Base-by-base conservation (phyloP, 495 filamentous ascomycete genomes). In the Penicillium robsamsonii region DNA sequence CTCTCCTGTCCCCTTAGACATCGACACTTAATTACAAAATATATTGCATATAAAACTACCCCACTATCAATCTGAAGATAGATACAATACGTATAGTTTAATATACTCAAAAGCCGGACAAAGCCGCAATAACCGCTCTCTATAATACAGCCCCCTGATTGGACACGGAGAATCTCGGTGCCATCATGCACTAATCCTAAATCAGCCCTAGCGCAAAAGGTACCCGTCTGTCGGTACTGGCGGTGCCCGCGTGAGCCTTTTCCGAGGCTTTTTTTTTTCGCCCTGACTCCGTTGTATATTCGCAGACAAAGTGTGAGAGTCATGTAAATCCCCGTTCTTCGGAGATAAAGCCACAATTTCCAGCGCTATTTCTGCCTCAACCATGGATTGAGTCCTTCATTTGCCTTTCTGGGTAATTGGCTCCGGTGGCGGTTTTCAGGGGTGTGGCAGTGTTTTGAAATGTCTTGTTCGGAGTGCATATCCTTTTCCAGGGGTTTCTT, bases 111-210 rank as follows among this genome's bases (percentile, higher is more conserved):
- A 27, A 13, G 3, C 22, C 2, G 2, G 42, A 13, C 6, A 10
- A 29, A 6, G 12, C 43, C 43, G 41, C 41, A 29, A 29, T 27
- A 29, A 46, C 22, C 24, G 24, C 22, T 11, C 24, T 18, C 29
- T 30, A 33, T 17, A 20, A 27, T 22, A 50, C 12, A 52, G 15
- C 6, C 30, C 12, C 47, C 17, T 70, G 29, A 72, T 70, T 73
- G 70, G 70, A 3, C 4, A 59, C 72, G 72, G 72, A 61, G 55
- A 45, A 72, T 75, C 69, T 75, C 72, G 72, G 72, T 64, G 66
- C 42, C 29, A 53, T 55, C 38, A 38, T 6, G 35, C 45, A 6
- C 56, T 57, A 58, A 10, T 3, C 46, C 42, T 0, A 48, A 22
- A 31, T 7, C 1, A 27, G 46, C 12, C 13, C n/a, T 61, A 53